Base-by-base conservation (phyloP, 2,329 filamentous ascomycete genomes). In the Fusarium palustre region DNA sequence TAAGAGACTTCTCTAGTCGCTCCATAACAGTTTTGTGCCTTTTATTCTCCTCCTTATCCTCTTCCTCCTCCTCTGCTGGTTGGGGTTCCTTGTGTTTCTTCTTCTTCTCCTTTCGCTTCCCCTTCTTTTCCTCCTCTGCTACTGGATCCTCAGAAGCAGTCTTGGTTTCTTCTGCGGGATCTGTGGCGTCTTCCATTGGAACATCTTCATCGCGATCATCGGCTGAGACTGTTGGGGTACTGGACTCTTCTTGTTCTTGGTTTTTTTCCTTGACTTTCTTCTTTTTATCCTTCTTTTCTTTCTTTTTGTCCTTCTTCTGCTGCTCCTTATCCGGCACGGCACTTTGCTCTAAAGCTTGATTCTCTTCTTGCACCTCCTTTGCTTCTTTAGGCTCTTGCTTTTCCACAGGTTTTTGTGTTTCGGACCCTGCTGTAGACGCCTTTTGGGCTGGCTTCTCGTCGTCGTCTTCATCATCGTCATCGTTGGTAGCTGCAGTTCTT, bases 1-100 rank as follows among this genome's bases (percentile, higher is more conserved):
- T 84, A 33, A 89, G 77, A 1, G 87, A 86, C 70, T 86, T 90
- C 22, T 84, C 80, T 39, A 85, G 83, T 69, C 87, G 88, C 45
- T 86, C 82, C 34, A 90, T 78, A 6, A 90, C 79, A 1, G 81
- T 77, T 63, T 83, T 87, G 73, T 88, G 82, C 33, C 77, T 71
- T 15, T 78, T 76, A 31, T 76, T 70, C 36, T 76, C 73, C 7
- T 71, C 64, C 11, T 73, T 69, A 7, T 76, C 72, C 1, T 74
- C 66, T n/a, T 72, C 68, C 5, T 75, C 60, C 11, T 76, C 73
- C 22, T 72, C 65, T 12, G 53, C 34, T 10, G 61, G 24, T 22
- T 72, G 62, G 20, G 72, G 58, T 16, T 76, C 69, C 15, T 61
- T 73, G 50, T 58, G 53, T 55, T 76, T 77, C 69, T 79, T 77